Conservation (phyloP, 2,329 filamentous ascomycete genomes). For the Akanthomyces muscarius region DNA sequence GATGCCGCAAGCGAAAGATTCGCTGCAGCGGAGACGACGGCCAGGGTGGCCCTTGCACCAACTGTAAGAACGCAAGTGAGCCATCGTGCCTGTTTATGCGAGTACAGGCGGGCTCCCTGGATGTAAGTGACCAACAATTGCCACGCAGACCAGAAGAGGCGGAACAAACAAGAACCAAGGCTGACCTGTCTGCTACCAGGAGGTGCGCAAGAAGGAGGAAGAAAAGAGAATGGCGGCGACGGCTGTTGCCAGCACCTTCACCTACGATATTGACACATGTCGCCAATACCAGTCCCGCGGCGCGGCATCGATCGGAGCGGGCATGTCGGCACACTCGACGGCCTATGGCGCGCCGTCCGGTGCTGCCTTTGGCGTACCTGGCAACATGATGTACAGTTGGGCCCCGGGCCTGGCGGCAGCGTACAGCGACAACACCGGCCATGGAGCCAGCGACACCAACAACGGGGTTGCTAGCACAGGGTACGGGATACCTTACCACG, state of each 20-base stretch:
- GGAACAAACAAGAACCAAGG: not conserved
- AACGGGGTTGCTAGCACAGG: not conserved
- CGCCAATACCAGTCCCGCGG: slow-evolving; percentile 24
- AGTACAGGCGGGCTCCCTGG: slow-evolving; percentile 44
- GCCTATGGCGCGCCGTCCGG: not conserved
- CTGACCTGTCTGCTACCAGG: not conserved
- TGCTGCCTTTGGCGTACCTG: not conserved
- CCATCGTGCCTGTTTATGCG: slow-evolving; percentile 75
- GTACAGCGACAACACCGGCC: not conserved
- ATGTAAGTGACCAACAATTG: not conserved
- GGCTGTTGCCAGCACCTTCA: slow-evolving; percentile 17
- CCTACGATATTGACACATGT: slow-evolving; percentile 30
- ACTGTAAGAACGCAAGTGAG: slow-evolving; percentile 71
- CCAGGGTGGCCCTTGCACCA: slow-evolving; percentile 72
- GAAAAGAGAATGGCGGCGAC: not conserved
- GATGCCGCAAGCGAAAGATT: slow-evolving; percentile 92
- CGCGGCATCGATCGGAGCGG: not conserved
- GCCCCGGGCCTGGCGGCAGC: not conserved
- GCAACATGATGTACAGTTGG: slow-evolving; percentile 4
- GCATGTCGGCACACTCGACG: not conserved
- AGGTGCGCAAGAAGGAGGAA: not conserved
- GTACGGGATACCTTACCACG: not conserved
- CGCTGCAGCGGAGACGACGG: slow-evolving; percentile 84
- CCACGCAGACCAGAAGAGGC: too few relatives aligned
- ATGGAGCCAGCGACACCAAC: not conserved